phyloP scores from a whole-genome alignment of 2,329 filamentous ascomycete species.

The Colletotrichum lini region DNA sequence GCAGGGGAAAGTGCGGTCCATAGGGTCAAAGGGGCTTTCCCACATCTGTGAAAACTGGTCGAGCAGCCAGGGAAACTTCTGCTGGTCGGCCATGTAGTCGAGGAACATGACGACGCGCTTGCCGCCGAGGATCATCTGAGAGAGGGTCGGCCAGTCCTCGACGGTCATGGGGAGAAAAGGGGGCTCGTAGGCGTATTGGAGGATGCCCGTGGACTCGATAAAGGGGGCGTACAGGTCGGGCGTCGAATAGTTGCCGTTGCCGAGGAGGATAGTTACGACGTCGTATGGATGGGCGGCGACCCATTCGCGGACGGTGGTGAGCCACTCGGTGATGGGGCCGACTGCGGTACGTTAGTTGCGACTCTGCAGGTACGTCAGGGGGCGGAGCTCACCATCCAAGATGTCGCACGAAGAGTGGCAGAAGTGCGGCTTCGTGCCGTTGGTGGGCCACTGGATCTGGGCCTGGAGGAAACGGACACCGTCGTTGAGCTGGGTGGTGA shows the following conservation, averaged over 20 bases:
- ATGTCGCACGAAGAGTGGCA: conserved; percentile 90
- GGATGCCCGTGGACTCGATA: conserved; percentile 80
- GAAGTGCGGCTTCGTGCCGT: conserved; percentile 73
- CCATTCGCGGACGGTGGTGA: conserved; percentile 79
- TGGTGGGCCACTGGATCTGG: conserved; percentile 72
- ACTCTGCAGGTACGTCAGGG: too few relatives aligned
- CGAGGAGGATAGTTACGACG: conserved; percentile 88
- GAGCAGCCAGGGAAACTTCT: conserved; percentile 83
- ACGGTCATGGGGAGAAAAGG: conserved; percentile 78
- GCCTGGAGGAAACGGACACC: conserved; percentile 77
- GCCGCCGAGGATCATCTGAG: conserved; percentile 78
- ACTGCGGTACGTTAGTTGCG: conserved; percentile 53
- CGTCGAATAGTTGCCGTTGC: conserved; percentile 82
- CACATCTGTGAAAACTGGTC: conserved; percentile 91
- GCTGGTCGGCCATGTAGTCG: conserved; percentile 88
- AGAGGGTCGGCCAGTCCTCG: conserved; percentile 87
- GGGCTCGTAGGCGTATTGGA: conserved; percentile 81
- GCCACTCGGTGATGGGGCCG: conserved; percentile 82
- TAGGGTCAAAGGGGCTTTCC: conserved; percentile 89
- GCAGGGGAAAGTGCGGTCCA: conserved; percentile 79
- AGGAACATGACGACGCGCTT: conserved; percentile 85
- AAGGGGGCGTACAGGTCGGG: conserved; percentile 75
- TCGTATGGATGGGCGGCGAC: conserved; percentile 85
- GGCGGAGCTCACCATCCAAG: conserved; percentile 66
- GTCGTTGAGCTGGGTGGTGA: conserved; percentile 82